phyloP scores from a whole-genome alignment of 306 rosid species.

The Hippophae tibetana region DNA sequence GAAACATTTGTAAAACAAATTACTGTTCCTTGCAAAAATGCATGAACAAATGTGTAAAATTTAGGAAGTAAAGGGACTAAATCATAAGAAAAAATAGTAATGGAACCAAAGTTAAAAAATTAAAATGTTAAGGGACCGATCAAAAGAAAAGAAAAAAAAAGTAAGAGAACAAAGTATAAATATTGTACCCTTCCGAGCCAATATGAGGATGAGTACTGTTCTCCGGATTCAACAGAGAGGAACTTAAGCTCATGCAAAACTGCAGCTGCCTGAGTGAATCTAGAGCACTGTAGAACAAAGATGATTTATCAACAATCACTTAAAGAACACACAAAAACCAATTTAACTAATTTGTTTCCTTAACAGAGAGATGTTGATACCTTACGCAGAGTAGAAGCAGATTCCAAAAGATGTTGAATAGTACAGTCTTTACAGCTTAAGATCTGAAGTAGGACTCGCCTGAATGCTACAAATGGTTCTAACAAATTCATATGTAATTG shows the following conservation, averaged over 20 bases:
- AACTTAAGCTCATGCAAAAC: conserved; percentile 80
- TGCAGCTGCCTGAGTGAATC: conserved; percentile 90
- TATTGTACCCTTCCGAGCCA: conserved; percentile 82
- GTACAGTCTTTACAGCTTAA: conserved; percentile 53
- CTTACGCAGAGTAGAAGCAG: conserved; percentile 83
- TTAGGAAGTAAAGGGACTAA: too few species aligned
- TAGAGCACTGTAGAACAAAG: conserved; percentile 55
- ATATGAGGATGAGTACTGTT: conserved; percentile 47
- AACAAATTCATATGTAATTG: conserved; percentile 81
- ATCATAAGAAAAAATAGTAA: too few species aligned
- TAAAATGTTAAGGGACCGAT: too few species aligned
- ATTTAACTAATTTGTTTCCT: not conserved
- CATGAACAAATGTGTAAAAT: too few species aligned
- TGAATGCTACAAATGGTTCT: conserved; percentile 87
- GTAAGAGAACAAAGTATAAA: not conserved
- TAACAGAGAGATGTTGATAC: conserved; percentile 27
- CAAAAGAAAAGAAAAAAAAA: not conserved
- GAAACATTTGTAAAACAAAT: too few species aligned
- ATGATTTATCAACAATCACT: not conserved
- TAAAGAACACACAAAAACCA: too few species aligned
- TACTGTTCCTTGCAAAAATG: too few species aligned
- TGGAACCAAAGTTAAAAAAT: too few species aligned
- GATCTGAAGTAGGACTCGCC: conserved; percentile 75
- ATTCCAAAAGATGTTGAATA: conserved; percentile 72
- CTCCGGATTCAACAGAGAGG: conserved; percentile 53